Conservation (phyloP, 108 stramenopile genomes). For the Cylindrotheca fusiformis region DNA sequence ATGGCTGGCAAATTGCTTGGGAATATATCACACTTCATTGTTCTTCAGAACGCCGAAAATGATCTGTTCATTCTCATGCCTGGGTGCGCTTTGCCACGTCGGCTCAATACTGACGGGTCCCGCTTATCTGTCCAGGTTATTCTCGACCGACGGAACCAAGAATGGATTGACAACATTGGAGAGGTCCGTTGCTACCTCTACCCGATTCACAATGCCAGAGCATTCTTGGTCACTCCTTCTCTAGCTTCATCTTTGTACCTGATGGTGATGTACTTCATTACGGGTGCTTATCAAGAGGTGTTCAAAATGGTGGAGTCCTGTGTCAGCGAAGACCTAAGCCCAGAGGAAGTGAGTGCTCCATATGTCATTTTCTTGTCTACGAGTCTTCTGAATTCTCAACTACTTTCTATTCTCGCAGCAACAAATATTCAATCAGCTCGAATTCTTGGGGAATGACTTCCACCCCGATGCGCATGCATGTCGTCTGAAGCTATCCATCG, state of each 20-base stretch:
- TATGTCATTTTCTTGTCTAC: background rate
- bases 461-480: constrained; percentile 97
- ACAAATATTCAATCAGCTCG: constrained; percentile 92
- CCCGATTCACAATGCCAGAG: constrained; percentile 92
- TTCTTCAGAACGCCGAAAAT: constrained; percentile 91
- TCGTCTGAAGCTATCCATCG: constrained; percentile 89
- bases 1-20: constrained; percentile 83
- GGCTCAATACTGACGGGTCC: constrained; percentile 79
- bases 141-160: constrained; percentile 89
- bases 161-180: constrained; percentile 96
- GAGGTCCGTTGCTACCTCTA: constrained; percentile 96
- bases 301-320: constrained; percentile 96
- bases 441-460: constrained; percentile 90
- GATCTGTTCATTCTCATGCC: constrained; percentile 95
- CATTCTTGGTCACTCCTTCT: constrained; percentile 92
- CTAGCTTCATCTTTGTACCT: constrained; percentile 96
- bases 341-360: constrained; percentile 84
- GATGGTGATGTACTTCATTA: constrained; percentile 95
- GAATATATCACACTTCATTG: constrained; percentile 86
- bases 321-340: constrained; percentile 91
- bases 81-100: constrained; percentile 88
- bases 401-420: constrained; percentile 40
- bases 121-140: constrained; percentile 88
- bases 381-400: too few species aligned
- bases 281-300: constrained; percentile 93